These are phyloP conservation scores for Russula olivacea DNA, from an alignment of 768 basidiomycete genomes.

Conservation along the genomic window DNA sequence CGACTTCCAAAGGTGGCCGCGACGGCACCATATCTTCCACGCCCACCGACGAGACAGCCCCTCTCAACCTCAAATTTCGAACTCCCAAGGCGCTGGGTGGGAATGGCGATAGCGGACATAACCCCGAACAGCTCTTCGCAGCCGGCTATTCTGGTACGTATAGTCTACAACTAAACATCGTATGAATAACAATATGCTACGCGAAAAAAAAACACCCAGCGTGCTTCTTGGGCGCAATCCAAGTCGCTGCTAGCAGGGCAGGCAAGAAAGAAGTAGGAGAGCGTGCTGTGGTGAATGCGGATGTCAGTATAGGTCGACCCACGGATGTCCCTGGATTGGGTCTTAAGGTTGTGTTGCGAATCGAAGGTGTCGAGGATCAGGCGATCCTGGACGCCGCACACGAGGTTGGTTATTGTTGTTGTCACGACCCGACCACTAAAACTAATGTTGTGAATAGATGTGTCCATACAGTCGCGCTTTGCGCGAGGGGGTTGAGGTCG, in stretches of 20 bases:
- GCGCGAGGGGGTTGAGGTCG: slow-evolving; percentile 17
- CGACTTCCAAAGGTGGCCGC: slow-evolving; percentile 22
- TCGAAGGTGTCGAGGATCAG: slow-evolving; percentile 62
- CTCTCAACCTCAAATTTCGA: slow-evolving; percentile 20
- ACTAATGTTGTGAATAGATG: slow-evolving; percentile 12
- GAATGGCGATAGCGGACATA: slow-evolving; percentile 19
- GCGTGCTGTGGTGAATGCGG: slow-evolving; percentile 53
- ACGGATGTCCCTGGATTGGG: slow-evolving; percentile 59
- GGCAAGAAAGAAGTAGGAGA: slow-evolving; percentile 52
- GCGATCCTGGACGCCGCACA: slow-evolving; percentile 63
- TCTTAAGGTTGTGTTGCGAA: slow-evolving; percentile 61
- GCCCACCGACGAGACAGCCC: slow-evolving; percentile 16
- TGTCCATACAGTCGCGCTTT: slow-evolving; percentile 27
- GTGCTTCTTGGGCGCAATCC: slow-evolving; percentile 68
- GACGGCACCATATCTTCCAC: slow-evolving; percentile 14
- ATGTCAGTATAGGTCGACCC: slow-evolving; percentile 59
- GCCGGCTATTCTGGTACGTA: slow-evolving; percentile 33
- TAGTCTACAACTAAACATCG: not conserved
- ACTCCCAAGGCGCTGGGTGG: slow-evolving; percentile 20
- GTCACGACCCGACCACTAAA: too few relatives aligned
- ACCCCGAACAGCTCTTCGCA: slow-evolving; percentile 26
- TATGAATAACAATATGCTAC: not conserved
- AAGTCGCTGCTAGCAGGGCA: slow-evolving; percentile 46
- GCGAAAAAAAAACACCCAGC: slow-evolving; percentile 36
- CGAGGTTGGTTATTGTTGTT: slow-evolving; percentile 41